These are phyloP conservation scores for Lithohypha guttulata DNA, from an alignment of 2,329 filamentous ascomycete species.

Conservation along the genomic window DNA sequence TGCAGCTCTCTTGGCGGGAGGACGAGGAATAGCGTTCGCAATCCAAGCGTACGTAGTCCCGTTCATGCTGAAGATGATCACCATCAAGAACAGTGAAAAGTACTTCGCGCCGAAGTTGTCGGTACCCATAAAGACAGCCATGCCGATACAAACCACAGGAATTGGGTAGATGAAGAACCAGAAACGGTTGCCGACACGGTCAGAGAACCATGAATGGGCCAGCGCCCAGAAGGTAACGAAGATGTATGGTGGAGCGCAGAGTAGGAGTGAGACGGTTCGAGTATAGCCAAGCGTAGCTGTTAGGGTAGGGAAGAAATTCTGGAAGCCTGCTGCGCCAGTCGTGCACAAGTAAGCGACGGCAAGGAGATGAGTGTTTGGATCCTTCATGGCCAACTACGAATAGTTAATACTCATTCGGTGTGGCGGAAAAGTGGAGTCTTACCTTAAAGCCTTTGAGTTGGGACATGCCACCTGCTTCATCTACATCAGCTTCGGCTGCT, in stretches of 20 bases:
- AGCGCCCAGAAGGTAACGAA: constrained; percentile 43
- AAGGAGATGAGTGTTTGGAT: constrained; percentile 30
- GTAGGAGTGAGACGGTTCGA: constrained; percentile 39
- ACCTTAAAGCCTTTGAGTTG: constrained; percentile 39
- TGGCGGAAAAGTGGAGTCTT: constrained; percentile 38
- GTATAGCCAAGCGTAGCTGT: constrained; percentile 36
- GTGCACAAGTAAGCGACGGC: constrained; percentile 40
- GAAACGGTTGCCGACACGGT: constrained; percentile 37
- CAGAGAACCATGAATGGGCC: constrained; percentile 35
- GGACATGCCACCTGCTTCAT: constrained; percentile 38
- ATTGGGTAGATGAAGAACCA: constrained; percentile 46
- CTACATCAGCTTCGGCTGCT: constrained; percentile 38
- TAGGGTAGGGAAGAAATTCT: constrained; percentile 47
- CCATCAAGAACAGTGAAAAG: constrained; percentile 46
- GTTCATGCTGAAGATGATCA: constrained; percentile 46
- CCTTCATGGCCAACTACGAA: constrained; percentile 20
- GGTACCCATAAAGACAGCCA: constrained; percentile 45
- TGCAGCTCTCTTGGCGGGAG: constrained; percentile 45
- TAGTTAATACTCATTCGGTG: constrained; percentile 37
- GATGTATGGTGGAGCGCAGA: constrained; percentile 44
- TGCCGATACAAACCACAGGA: constrained; percentile 40
- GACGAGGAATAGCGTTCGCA: constrained; percentile 40
- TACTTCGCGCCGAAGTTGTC: constrained; percentile 43
- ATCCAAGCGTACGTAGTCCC: constrained; percentile 43
- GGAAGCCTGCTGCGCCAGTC: constrained; percentile 41